Base-by-base conservation (phyloP, 169 alveolate species). In the Toxoplasma gondii region DNA sequence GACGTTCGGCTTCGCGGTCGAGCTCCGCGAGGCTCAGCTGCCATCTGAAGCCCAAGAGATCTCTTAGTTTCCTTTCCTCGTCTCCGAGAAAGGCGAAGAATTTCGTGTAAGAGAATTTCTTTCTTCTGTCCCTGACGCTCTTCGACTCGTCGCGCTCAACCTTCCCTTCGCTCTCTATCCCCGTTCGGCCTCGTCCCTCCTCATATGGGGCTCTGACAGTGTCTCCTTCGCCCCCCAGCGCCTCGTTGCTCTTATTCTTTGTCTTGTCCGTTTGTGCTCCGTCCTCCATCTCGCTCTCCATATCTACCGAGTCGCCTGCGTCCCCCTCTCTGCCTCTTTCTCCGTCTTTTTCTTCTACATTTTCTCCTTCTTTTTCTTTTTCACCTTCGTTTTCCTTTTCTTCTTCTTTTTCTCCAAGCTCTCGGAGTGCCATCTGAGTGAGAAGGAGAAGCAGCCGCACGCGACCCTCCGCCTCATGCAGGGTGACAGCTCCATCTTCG, bases 371-470 rank as follows among this genome's bases (percentile, higher is more conserved):
- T 88, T 5, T 88, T 39, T 38, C 82, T n/a, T 54, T 7, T 29
- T 44, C 92, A 29, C 54, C 43, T 38, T 36, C 58, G 45, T 31
- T 45, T 58, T n/a, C 53, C n/a, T 10, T n/a, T n/a, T 88, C n/a
- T 58, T 88, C 41, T 49, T n/a, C 53, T 64, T 58, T 31, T 49
- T 88, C 58, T 19, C n/a, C 90, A 39, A 83, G 90, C 4, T 78
- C 45, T 10, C 86, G 29, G 29, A 78, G 44, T 10, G 44, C 86
- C 39, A 78, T 10, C 44, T n/a, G 86, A 9, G 44, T 7, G 49
- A 78, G 39, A n/a, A 36, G 22, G 19, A 78, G 86, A 38, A 78
- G 44, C 39, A 36, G 22, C 39, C 86, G 4, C 27, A 38, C 45
- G 1, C 39, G 45, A 10, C 44, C 19, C 45, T 78, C 86, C 1